Conservation (phyloP, 805 yeast species). For the Saturnispora galanensis region DNA sequence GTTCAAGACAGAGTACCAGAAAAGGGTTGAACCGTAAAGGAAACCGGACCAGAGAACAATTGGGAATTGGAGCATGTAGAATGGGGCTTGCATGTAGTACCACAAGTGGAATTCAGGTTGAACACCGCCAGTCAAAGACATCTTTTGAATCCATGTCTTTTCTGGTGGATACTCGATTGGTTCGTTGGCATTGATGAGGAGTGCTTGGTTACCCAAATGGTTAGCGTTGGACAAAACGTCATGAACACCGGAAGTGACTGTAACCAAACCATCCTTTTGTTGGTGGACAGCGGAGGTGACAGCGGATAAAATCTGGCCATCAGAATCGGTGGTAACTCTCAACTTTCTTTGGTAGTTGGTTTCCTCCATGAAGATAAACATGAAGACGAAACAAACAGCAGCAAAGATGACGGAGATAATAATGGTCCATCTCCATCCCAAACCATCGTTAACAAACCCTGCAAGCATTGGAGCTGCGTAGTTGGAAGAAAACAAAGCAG, state of each 20-base stretch:
- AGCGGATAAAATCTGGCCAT: conserved; percentile 17
- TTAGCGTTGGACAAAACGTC: conserved; percentile 17
- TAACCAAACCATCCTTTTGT: conserved; percentile 1
- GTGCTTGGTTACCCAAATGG: conserved; percentile 23
- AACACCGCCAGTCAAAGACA: conserved; percentile 33
- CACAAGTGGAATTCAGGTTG: conserved; percentile 21
- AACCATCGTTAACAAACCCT: conserved; percentile 41
- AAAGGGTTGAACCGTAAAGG: conserved; percentile 38
- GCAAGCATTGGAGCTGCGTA: conserved; percentile 52
- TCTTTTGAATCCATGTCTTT: conserved; percentile 33
- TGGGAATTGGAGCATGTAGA: conserved; percentile 37
- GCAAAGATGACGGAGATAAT: conserved; percentile 38
- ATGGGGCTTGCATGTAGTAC: conserved; percentile 28
- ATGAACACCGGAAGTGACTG: conserved; percentile 11
- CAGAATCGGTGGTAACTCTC: conserved; percentile 19
- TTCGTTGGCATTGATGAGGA: conserved; percentile 18
- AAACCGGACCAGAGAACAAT: conserved; percentile 53
- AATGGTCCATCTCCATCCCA: conserved; percentile 47
- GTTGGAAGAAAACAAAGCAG: conserved; percentile 44
- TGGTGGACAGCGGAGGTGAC: conserved; percentile 16
- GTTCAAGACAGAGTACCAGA: conserved; percentile 40
- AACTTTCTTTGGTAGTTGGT: conserved; percentile 35
- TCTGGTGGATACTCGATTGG: conserved; percentile 19
- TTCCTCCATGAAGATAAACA: conserved; percentile 43
- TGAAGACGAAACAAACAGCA: conserved; percentile 31